These are phyloP conservation scores for Phytomonas sp. DNA, from an alignment of 208 protist genomes.

Conservation along the genomic window DNA sequence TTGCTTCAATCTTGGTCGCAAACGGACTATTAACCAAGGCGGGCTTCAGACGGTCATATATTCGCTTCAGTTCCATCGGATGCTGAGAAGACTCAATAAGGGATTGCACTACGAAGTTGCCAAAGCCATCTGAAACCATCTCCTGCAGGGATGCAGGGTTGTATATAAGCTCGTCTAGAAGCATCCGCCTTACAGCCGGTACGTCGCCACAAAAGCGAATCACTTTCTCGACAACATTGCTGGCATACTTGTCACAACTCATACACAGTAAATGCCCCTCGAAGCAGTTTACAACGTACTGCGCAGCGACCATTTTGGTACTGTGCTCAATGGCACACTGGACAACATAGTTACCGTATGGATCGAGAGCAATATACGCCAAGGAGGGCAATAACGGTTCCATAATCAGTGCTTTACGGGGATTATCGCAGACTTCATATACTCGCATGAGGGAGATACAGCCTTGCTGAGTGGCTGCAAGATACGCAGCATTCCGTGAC, in stretches of 20 bases:
- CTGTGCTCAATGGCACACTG: slow-evolving; percentile 81
- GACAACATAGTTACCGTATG: slow-evolving; percentile 87
- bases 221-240: slow-evolving; percentile 82
- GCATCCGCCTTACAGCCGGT: slow-evolving; percentile 44
- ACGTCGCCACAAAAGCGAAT: slow-evolving; percentile 51
- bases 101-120: slow-evolving; percentile 85
- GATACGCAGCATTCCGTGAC: slow-evolving; percentile 57
- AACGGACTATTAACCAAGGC: slow-evolving; percentile 44
- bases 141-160: slow-evolving; percentile 69
- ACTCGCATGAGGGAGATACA: slow-evolving; percentile 86
- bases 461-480: slow-evolving; percentile 77
- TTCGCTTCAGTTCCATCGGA: slow-evolving; percentile 50
- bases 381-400: slow-evolving; percentile 52
- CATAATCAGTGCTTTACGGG: slow-evolving; percentile 53
- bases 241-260: slow-evolving; percentile 77
- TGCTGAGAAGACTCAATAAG: slow-evolving; percentile 44
- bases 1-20: slow-evolving; percentile 56
- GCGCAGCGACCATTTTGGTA: slow-evolving; percentile 36
- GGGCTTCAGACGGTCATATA: slow-evolving; percentile 57
- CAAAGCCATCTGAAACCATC: slow-evolving; percentile 66
- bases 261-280: slow-evolving; percentile 51
- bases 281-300: slow-evolving; percentile 55
- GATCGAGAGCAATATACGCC: slow-evolving; percentile 57
- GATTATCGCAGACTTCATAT: slow-evolving; percentile 53
- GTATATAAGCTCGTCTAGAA: slow-evolving; percentile 81